Evolutionary conservation across 805 yeast species (phyloP).

Genomic region (Hanseniaspora pseudoguilliermondii): DNA sequence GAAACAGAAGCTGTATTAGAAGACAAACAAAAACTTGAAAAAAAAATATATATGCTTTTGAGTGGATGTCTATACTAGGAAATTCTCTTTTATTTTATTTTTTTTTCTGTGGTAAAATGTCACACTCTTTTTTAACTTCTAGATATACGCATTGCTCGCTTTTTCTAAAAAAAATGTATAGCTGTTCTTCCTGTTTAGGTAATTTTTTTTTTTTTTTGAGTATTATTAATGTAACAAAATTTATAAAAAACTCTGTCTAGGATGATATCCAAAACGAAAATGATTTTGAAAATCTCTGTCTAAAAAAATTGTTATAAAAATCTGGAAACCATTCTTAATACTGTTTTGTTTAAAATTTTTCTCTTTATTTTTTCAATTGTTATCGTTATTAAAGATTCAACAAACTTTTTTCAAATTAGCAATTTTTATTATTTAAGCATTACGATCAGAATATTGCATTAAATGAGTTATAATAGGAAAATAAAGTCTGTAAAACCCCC

Average conservation of each 20-base stretch:
- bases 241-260: neutral
- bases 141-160: neutral
- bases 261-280: neutral
- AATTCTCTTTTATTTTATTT: neutral
- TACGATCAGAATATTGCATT: too few species aligned
- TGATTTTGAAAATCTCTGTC: neutral
- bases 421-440: too few species aligned
- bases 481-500: too few species aligned
- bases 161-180: neutral
- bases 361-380: too few species aligned
- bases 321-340: too few species aligned
- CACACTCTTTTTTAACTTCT: neutral
- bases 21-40: too few species aligned
- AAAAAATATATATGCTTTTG: neutral
- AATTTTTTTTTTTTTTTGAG: neutral
- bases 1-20: neutral
- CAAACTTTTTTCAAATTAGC: too few species aligned
- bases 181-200: neutral
- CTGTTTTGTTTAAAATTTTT: too few species aligned
- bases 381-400: too few species aligned
- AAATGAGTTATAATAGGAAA: too few species aligned
- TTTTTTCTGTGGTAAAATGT: neutral
- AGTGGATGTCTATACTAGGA: neutral
- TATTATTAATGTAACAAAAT: neutral
- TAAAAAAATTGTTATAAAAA: too few species aligned